Percentiles rank a stretch among this genome's conserved stretches.
These are phyloP conservation scores for Cardamine chenopodiifolia DNA, from an alignment of 345 rosid species.

Conservation along the genomic window DNA sequence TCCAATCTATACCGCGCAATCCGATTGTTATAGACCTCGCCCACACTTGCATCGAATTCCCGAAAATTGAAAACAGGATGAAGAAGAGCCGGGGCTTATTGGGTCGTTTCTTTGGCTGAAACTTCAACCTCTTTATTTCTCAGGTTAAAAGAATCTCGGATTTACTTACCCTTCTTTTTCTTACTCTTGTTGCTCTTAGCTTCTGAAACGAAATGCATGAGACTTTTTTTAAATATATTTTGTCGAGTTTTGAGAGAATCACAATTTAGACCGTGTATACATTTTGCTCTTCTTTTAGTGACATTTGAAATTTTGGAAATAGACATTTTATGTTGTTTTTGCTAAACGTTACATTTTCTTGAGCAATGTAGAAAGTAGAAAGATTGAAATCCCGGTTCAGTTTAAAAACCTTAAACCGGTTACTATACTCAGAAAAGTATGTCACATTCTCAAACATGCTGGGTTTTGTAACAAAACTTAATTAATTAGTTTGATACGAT, in stretches of 20 bases:
- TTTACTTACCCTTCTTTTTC: conserved; percentile 1
- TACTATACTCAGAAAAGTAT: not conserved
- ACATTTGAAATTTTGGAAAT: conserved; percentile 22
- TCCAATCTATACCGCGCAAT: conserved; percentile 67
- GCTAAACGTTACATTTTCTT: not conserved
- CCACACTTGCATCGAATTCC: conserved; percentile 68
- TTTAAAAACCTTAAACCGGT: not conserved
- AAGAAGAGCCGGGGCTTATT: conserved; percentile 77
- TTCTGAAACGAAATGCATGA: conserved; percentile 16
- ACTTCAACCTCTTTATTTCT: not conserved
- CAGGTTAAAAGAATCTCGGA: conserved; percentile 19
- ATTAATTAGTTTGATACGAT: not conserved
- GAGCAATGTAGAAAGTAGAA: not conserved
- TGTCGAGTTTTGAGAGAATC: conserved; percentile 10
- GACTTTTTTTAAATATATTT: not conserved
- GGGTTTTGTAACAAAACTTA: not conserved
- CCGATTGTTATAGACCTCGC: conserved; percentile 92
- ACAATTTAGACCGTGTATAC: conserved; percentile 29
- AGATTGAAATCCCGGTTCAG: not conserved
- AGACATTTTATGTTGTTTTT: not conserved
- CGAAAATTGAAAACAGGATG: conserved; percentile 79
- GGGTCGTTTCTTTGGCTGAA: conserved; percentile 73
- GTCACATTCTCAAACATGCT: not conserved
- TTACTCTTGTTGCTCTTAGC: conserved; percentile 5
- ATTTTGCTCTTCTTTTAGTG: not conserved